Conservation (phyloP, 768 basidiomycete species). For the Naganishia antarctica region DNA sequence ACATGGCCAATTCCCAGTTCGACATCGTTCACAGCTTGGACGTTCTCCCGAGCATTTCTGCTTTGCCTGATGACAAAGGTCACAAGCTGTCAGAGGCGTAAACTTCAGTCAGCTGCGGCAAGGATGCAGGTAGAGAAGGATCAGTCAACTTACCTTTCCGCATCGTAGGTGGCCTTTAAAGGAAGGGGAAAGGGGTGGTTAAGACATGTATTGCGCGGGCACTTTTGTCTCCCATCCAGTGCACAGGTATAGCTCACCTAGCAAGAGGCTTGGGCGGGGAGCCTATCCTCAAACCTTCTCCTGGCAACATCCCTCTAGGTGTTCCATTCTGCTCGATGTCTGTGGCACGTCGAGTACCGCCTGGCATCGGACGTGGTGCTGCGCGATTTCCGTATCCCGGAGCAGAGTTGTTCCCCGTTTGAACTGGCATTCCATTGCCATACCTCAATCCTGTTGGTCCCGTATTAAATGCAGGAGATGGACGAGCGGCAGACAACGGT, state of each 20-base stretch:
- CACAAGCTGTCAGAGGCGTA: constrained; percentile 14
- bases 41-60: constrained; percentile 27
- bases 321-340: neutral
- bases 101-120: too few relatives aligned
- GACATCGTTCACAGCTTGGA: constrained; percentile 22
- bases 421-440: too few relatives aligned
- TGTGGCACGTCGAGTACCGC: neutral
- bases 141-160: neutral
- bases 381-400: neutral
- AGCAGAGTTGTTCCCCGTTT: too few relatives aligned
- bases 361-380: neutral
- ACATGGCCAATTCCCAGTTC: constrained; percentile 11
- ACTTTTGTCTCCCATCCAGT: too few relatives aligned
- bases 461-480: too few relatives aligned
- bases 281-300: neutral
- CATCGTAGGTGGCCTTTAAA: constrained; percentile 14
- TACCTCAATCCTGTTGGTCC: too few relatives aligned
- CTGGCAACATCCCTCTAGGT: neutral
- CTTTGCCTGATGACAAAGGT: constrained; percentile 22
- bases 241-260: neutral
- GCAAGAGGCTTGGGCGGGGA: constrained; percentile 1
- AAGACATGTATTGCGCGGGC: neutral
- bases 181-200: neutral
- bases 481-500: too few relatives aligned
- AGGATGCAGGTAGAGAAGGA: neutral